Conservation (phyloP, 257 asterid species). For the Solanum clarkiae region DNA sequence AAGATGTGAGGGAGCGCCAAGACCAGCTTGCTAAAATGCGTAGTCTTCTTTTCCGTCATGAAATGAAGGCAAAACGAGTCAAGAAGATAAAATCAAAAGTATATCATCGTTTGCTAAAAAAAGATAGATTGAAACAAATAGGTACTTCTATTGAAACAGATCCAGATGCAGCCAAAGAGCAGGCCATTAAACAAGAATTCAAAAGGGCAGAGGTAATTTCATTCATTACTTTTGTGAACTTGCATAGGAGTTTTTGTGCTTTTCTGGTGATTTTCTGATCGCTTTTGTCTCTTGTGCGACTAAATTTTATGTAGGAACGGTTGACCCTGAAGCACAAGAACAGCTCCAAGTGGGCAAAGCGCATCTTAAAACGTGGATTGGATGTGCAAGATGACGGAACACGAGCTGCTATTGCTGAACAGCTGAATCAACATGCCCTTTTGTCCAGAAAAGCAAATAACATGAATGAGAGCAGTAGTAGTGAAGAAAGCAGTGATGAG, state of each 20-base stretch:
- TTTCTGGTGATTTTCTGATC: background rate
- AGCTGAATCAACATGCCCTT: conserved; percentile 64
- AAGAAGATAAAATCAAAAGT: conserved; percentile 88
- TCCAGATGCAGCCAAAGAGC: conserved; percentile 82
- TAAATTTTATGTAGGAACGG: conserved; percentile 54
- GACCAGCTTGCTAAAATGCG: conserved; percentile 72
- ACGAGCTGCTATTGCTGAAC: conserved; percentile 70
- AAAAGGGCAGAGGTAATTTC: conserved; percentile 69
- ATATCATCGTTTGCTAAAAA: conserved; percentile 65
- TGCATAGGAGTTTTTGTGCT: background rate
- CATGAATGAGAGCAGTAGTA: conserved; percentile 55
- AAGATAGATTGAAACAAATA: conserved; percentile 48
- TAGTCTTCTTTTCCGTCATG: conserved; percentile 73
- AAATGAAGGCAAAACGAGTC: conserved; percentile 63
- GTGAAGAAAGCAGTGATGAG: conserved; percentile 73
- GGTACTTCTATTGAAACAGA: conserved; percentile 43
- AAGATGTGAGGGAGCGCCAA: conserved; percentile 59
- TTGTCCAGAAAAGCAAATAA: conserved; percentile 79
- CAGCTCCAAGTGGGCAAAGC: conserved; percentile 74
- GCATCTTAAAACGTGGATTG: conserved; percentile 68
- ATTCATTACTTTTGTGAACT: background rate
- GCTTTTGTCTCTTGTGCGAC: background rate
- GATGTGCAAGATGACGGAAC: conserved; percentile 75
- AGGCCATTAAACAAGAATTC: conserved; percentile 64
- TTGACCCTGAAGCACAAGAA: conserved; percentile 81